Evolutionary conservation across 2,329 filamentous ascomycete genomes (phyloP).

Genomic region (Hypocreales sp.): DNA sequence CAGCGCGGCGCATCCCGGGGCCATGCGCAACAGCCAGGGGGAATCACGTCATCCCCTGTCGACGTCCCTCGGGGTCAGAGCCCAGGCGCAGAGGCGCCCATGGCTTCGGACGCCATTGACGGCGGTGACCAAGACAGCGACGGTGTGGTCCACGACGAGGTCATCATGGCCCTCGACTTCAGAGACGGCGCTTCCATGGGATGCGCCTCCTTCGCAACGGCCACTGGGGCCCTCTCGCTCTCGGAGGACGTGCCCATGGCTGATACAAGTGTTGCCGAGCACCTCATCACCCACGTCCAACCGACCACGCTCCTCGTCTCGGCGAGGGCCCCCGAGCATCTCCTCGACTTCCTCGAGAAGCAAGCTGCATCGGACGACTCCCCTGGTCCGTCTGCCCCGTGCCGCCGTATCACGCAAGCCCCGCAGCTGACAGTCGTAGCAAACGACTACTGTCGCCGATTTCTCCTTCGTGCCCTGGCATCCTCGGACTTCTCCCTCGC

Average conservation of each 20-base stretch:
- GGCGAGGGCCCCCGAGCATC: slow-evolving; percentile 24
- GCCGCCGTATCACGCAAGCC: too few species aligned
- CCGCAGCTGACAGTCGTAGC: too few species aligned
- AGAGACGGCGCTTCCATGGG: slow-evolving; percentile 57
- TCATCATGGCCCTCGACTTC: slow-evolving; percentile 70
- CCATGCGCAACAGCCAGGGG: too few species aligned
- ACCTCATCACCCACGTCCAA: slow-evolving; percentile 35
- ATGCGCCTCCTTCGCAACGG: slow-evolving; percentile 67
- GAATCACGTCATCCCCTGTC: too few species aligned
- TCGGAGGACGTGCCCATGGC: slow-evolving; percentile 62
- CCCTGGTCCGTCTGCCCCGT: too few species aligned
- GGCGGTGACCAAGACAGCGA: background rate
- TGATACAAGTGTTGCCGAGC: slow-evolving; percentile 53
- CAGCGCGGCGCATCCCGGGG: too few species aligned
- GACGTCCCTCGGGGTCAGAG: too few species aligned
- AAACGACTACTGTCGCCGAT: background rate
- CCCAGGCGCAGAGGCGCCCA: too few species aligned
- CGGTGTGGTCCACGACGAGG: slow-evolving; percentile 27
- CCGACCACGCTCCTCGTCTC: slow-evolving; percentile 41
- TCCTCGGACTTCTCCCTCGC: slow-evolving; percentile 59
- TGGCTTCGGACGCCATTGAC: too few species aligned
- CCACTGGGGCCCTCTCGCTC: slow-evolving; percentile 54
- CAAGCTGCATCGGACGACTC: slow-evolving; percentile 2
- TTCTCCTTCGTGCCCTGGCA: slow-evolving; percentile 47
- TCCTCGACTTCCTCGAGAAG: slow-evolving; percentile 17